Evolutionary conservation across 768 basidiomycete species (phyloP).

Genomic region (Termitomyces sp.): DNA sequence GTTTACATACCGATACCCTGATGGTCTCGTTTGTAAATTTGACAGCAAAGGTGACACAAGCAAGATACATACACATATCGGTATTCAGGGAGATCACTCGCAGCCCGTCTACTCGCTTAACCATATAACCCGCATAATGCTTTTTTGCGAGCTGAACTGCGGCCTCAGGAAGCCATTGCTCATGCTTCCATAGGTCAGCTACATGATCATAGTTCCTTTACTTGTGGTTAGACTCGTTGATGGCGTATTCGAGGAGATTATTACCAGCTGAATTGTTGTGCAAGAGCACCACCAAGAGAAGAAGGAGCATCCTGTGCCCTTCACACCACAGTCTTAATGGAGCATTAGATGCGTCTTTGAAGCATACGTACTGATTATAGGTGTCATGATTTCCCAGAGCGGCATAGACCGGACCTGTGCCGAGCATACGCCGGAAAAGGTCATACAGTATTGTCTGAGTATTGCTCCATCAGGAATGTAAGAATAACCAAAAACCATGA

Average conservation of each 20-base stretch:
- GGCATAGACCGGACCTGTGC: slow-evolving; percentile 65
- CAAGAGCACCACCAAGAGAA: slow-evolving; percentile 47
- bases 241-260: slow-evolving; percentile 1
- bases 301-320: slow-evolving; percentile 60
- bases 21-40: neutral
- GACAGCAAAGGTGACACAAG: too few relatives aligned
- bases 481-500: neutral
- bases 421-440: slow-evolving; percentile 56
- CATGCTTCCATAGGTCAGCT: slow-evolving; percentile 62
- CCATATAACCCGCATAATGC: slow-evolving; percentile 73
- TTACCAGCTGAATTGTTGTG: slow-evolving; percentile 62
- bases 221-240: neutral
- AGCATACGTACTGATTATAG: slow-evolving; percentile 49
- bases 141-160: slow-evolving; percentile 52
- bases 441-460: slow-evolving; percentile 57
- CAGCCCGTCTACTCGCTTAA: slow-evolving; percentile 58
- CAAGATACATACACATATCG: slow-evolving; percentile 59
- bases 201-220: slow-evolving; percentile 75
- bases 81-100: slow-evolving; percentile 73
- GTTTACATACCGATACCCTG: slow-evolving; percentile 30
- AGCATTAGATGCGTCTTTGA: neutral
- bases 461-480: neutral
- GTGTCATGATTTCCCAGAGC: slow-evolving; percentile 76
- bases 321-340: neutral
- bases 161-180: slow-evolving; percentile 60